Evolutionary conservation across 2,329 filamentous ascomycete species (phyloP).

Genomic region (Truncatella angustata): DNA sequence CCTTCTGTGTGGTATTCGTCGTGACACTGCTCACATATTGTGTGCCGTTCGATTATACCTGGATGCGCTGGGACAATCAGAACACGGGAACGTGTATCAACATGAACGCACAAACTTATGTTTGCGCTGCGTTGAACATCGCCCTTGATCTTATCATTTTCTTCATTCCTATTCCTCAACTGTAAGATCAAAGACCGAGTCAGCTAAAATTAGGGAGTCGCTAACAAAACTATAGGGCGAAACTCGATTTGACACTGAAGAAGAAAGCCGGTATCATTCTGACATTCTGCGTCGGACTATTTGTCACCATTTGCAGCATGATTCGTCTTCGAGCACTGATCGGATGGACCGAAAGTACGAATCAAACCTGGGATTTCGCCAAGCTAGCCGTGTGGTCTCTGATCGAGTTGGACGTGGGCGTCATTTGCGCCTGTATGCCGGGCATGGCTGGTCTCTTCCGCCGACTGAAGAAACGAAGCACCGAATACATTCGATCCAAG

Average conservation of each 20-base stretch:
- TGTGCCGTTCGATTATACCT: conserved; percentile 18
- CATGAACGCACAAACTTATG: conserved; percentile 13
- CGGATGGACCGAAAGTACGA: conserved; percentile 9
- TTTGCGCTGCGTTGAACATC: conserved; percentile 10
- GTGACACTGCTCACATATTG: conserved; percentile 18
- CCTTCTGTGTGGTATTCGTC: conserved; percentile 17
- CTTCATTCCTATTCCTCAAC: conserved; percentile 13
- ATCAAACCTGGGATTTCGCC: conserved; percentile 11
- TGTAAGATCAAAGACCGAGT: conserved; percentile 8
- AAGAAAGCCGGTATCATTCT: conserved; percentile 18
- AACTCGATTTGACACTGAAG: conserved; percentile 10
- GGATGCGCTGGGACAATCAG: conserved; percentile 17
- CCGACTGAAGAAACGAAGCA: conserved; percentile 14
- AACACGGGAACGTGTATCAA: conserved; percentile 14
- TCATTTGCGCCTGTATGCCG: conserved; percentile 14
- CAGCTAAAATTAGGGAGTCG: neutral
- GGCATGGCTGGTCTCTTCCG: conserved; percentile 13
- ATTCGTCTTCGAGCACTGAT: conserved; percentile 11
- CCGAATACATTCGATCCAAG: conserved; percentile 16
- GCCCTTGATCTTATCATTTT: conserved; percentile 13
- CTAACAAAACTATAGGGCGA: conserved; percentile 5
- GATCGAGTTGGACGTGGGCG: conserved; percentile 13
- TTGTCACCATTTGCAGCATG: conserved; percentile 13
- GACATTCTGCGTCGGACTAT: conserved; percentile 26
- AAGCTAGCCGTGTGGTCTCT: conserved; percentile 12